Conservation (phyloP, 495 filamentous ascomycete species). For the Apodospora peruviana region DNA sequence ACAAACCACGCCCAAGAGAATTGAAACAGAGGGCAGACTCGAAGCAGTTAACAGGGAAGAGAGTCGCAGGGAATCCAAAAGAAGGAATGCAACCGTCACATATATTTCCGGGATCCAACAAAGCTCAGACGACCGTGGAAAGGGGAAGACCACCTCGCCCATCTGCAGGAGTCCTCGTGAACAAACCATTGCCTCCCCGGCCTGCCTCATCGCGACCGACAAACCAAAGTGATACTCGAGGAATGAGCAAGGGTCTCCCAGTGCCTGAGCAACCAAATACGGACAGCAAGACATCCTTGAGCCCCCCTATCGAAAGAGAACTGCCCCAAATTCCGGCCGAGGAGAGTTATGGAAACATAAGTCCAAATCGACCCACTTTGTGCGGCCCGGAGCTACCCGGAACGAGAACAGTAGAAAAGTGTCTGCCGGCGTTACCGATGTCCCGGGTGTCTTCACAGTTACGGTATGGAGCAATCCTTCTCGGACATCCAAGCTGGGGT, state of each 20-base stretch:
- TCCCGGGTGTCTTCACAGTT: slow-evolving; percentile 6
- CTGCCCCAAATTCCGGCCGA: neutral
- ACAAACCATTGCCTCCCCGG: slow-evolving; percentile 12
- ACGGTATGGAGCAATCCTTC: slow-evolving; percentile 4
- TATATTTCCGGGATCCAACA: neutral
- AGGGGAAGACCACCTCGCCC: slow-evolving; percentile 4
- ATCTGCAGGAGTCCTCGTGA: slow-evolving; percentile 6
- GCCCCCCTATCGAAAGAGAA: neutral
- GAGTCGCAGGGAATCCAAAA: neutral
- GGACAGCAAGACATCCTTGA: neutral
- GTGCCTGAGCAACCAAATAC: too few species aligned
- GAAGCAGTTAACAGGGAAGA: neutral
- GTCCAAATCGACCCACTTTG: too few species aligned
- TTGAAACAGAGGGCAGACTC: neutral
- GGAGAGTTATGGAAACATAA: neutral
- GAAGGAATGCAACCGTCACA: neutral
- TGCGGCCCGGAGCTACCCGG: too few species aligned
- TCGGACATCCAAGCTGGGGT: slow-evolving; percentile 7
- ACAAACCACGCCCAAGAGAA: slow-evolving; percentile 3
- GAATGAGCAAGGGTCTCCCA: too few species aligned
- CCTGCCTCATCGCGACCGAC: neutral
- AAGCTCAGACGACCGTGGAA: neutral
- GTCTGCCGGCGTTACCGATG: slow-evolving; percentile 7
- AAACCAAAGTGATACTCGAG: neutral
- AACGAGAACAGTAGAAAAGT: slow-evolving; percentile 1